Conservation (phyloP, 768 basidiomycete genomes). For the Termitomyces sp. region DNA sequence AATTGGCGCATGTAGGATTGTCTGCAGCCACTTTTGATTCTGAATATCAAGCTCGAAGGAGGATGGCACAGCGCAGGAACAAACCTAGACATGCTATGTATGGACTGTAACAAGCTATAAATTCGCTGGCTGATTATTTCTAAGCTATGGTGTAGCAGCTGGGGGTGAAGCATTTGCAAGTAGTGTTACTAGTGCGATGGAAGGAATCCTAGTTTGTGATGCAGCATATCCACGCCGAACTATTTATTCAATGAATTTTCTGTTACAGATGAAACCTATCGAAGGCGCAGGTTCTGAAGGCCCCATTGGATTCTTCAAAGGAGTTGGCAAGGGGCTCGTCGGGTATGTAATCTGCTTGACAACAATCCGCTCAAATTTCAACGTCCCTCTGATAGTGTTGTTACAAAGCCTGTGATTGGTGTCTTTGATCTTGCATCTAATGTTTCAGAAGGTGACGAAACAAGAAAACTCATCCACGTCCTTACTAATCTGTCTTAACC, state of each 20-base stretch:
- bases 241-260: neutral
- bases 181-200: constrained; percentile 92
- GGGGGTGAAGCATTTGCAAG: constrained; percentile 93
- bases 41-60: constrained; percentile 86
- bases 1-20: constrained; percentile 46
- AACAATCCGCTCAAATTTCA: neutral
- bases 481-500: neutral
- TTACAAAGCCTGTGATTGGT: constrained; percentile 96
- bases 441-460: constrained; percentile 72
- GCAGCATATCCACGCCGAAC: neutral
- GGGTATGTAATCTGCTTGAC: constrained; percentile 47
- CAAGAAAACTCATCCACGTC: neutral
- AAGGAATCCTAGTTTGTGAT: constrained; percentile 75
- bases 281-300: constrained; percentile 96
- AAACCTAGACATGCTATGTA: constrained; percentile 94
- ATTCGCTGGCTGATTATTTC: neutral
- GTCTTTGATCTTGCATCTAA: constrained; percentile 96
- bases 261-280: constrained; percentile 81
- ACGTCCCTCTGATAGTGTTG: constrained; percentile 43
- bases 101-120: constrained; percentile 16
- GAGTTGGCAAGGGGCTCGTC: constrained; percentile 92
- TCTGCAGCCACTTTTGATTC: constrained; percentile 96
- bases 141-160: constrained; percentile 90
- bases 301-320: constrained; percentile 95
- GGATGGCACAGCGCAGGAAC: constrained; percentile 88